phyloP scores from a whole-genome alignment of 768 basidiomycete genomes.

The Mycena maculata region DNA sequence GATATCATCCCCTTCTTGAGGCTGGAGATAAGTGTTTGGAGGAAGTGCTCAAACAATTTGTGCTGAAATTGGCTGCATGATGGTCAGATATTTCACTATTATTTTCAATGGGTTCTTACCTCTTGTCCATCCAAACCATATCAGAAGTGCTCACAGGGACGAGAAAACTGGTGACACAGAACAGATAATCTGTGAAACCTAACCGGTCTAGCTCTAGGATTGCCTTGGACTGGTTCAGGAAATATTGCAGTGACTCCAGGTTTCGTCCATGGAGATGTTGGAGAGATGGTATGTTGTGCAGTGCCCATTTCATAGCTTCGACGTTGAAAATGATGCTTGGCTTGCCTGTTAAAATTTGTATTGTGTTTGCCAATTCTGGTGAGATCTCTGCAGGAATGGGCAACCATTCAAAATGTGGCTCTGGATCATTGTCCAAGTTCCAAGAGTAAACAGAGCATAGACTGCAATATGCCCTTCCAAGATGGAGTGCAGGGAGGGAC shows the following conservation, averaged over 20 bases:
- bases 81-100: neutral
- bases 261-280: neutral
- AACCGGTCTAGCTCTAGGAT: neutral
- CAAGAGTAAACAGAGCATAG: neutral
- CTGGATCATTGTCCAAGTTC: neutral
- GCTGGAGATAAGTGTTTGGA: neutral
- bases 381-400: neutral
- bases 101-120: neutral
- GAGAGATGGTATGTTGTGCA: neutral
- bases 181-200: neutral
- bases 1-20: neutral
- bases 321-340: neutral
- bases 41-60: neutral
- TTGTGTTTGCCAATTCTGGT: neutral
- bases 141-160: neutral
- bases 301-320: neutral
- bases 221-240: neutral
- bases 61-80: neutral
- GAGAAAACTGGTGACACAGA: neutral
- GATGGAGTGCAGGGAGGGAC: neutral
- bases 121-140: neutral
- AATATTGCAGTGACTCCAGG: neutral
- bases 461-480: neutral
- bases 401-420: neutral
- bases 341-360: neutral